Evolutionary conservation across 805 yeast genomes (phyloP).

Genomic region (Sungouiella thailandica): DNA sequence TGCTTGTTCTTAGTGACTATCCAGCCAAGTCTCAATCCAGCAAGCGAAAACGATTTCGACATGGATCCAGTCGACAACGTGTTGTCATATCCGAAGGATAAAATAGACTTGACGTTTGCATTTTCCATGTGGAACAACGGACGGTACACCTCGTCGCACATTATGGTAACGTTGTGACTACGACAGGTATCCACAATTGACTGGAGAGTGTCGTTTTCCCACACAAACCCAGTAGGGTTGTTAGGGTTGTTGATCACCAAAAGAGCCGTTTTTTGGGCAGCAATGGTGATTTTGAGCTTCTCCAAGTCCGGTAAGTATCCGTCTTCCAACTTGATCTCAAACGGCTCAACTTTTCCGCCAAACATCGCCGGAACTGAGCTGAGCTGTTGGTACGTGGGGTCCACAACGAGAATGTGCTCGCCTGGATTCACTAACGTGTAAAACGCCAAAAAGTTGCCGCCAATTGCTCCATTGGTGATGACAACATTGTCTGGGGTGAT

Average conservation of each 20-base stretch:
- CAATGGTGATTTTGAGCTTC: constrained; percentile 24
- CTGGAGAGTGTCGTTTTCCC: constrained; percentile 27
- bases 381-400: constrained; percentile 49
- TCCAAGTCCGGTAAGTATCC: constrained; percentile 33
- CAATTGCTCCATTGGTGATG: constrained; percentile 53
- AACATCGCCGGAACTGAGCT: constrained; percentile 44
- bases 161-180: constrained; percentile 26
- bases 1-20: constrained; percentile 31
- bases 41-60: constrained; percentile 51
- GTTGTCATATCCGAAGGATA: constrained; percentile 35
- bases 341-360: constrained; percentile 27
- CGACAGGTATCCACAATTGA: constrained; percentile 36
- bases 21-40: constrained; percentile 55
- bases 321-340: constrained; percentile 29
- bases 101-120: constrained; percentile 30
- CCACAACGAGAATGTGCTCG: constrained; percentile 45
- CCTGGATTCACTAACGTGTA: constrained; percentile 40
- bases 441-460: constrained; percentile 45
- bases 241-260: constrained; percentile 38
- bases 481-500: constrained; percentile 34
- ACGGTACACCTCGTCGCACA: constrained; percentile 52
- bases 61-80: constrained; percentile 46
- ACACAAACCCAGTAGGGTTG: constrained; percentile 37
- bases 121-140: constrained; percentile 40
- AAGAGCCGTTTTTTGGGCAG: constrained; percentile 33